Evolutionary conservation across 2,329 filamentous ascomycete species (phyloP).

Genomic region (Aspergillus eucalypticola): DNA sequence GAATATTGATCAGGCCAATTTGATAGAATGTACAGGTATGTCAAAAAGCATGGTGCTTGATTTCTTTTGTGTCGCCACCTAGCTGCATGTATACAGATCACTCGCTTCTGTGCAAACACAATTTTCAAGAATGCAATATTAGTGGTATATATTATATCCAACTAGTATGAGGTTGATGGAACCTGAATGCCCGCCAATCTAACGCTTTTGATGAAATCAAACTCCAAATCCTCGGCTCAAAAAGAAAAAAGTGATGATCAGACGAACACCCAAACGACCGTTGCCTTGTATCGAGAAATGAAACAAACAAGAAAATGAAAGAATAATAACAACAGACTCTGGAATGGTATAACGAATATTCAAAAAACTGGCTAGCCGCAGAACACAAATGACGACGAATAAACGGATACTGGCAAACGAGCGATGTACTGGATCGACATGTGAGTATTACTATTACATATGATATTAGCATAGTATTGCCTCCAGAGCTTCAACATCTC

Average conservation of each 20-base stretch:
- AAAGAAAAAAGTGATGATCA: slow-evolving; percentile 7
- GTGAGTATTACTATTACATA: slow-evolving; percentile 11
- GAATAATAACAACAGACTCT: background rate
- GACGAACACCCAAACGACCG: slow-evolving; percentile 26
- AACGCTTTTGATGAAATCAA: slow-evolving; percentile 3
- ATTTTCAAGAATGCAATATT: background rate
- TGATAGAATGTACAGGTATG: background rate
- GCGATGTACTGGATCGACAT: slow-evolving; percentile 11
- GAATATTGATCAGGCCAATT: too few relatives aligned
- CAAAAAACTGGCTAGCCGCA: background rate
- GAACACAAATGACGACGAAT: slow-evolving; percentile 2
- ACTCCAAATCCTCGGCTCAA: slow-evolving; percentile 11
- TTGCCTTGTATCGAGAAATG: slow-evolving; percentile 20
- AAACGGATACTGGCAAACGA: slow-evolving; percentile 10
- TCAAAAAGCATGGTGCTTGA: background rate
- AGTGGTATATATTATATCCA: background rate
- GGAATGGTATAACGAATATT: background rate
- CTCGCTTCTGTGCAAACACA: background rate
- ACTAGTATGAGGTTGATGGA: slow-evolving; percentile 2
- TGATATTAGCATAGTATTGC: slow-evolving; percentile 39
- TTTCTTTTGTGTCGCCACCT: background rate
- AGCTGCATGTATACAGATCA: background rate
- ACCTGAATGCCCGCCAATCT: slow-evolving; percentile 10
- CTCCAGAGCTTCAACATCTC: slow-evolving; percentile 48
- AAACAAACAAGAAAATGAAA: slow-evolving; percentile 23